These are phyloP conservation scores for Ceratopteris richardii DNA, from an alignment of 75 land plant species.

Conservation along the genomic window DNA sequence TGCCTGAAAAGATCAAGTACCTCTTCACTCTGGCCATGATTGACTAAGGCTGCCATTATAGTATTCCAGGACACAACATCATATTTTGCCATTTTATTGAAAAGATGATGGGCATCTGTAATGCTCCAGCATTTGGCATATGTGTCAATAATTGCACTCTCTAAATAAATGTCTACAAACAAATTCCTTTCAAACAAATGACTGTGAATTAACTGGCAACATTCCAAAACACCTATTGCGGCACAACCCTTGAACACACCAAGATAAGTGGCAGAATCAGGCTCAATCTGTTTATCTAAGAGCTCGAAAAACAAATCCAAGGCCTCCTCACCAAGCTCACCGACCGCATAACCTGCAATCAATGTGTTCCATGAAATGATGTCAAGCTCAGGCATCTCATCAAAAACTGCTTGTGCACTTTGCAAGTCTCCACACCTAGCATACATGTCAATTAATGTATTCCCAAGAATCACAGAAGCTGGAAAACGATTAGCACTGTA, in stretches of 20 bases:
- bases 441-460: constrained; percentile 12
- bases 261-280: constrained; percentile 13
- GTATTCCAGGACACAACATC: constrained; percentile 19
- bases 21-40: constrained; percentile 2
- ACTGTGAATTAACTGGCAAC: constrained; percentile 9
- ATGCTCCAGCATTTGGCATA: constrained; percentile 26
- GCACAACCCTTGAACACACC: constrained; percentile 24
- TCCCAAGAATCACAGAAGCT: background rate
- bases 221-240: constrained; percentile 9
- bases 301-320: constrained; percentile 13
- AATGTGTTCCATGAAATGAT: constrained; percentile 27
- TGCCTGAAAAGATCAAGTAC: constrained; percentile 1
- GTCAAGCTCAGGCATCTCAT: constrained; percentile 18
- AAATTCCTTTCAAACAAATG: constrained; percentile 13
- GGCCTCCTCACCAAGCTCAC: constrained; percentile 6
- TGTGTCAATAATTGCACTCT: constrained; percentile 21
- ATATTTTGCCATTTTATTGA: constrained; percentile 5
- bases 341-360: constrained; percentile 17
- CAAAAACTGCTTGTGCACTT: constrained; percentile 17
- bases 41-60: constrained; percentile 11
- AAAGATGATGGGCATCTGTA: constrained; percentile 12
- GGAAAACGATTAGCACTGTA: background rate
- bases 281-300: constrained; percentile 3
- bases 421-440: constrained; percentile 14
- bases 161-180: constrained; percentile 10